Base-by-base conservation (phyloP, 495 filamentous ascomycete genomes). In the Baudoinia panamericana region DNA sequence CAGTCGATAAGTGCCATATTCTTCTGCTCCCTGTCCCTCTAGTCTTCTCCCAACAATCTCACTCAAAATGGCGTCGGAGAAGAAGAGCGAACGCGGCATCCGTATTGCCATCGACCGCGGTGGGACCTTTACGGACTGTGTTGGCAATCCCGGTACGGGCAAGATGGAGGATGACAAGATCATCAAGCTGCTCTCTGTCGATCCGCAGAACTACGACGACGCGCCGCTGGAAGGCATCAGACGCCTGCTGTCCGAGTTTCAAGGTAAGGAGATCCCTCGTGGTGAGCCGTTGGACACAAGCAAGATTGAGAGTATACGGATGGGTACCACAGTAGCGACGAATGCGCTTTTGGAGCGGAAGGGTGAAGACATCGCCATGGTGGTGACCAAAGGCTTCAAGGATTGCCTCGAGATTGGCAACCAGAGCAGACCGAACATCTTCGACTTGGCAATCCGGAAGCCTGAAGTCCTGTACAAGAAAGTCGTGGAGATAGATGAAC, bases 381-480 rank as follows among this genome's bases (percentile, higher is more conserved):
- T 96, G 16, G 85, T 92, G 8, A 95, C 92, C 1, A 81, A 84
- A 56, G 90, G 90, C 0, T 97, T 97, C 62, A 80, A 76, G 35
- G 90, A 97, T 60, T 84, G 88, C 46, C 68, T 96, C 16, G 76
- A 82, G 26, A 94, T 67, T 50, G 63, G 63, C 1, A 67, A 67
- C 39, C 63, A 67, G 43, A 59, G 54, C 6, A 52, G 63, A 32
- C 63, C 62, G 23, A 63, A 63, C 30, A 67, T 67, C 43, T 67
- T 67, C 41, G 63, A 65, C 41, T 44, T 67, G 16, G 62, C 64
- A 19, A 67, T 67, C 22, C 46, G 56, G 35, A 65, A 64, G 46
- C 63, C 63, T 7, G 63, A 66, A 31, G 63, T 67, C 21, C 47
- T 67, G 38, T 65, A 67, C 43, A 61, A 61, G 43, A 57, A 46